These are phyloP conservation scores for Chlorella sp. DNA, from an alignment of 139 green algal species.

Conservation along the genomic window DNA sequence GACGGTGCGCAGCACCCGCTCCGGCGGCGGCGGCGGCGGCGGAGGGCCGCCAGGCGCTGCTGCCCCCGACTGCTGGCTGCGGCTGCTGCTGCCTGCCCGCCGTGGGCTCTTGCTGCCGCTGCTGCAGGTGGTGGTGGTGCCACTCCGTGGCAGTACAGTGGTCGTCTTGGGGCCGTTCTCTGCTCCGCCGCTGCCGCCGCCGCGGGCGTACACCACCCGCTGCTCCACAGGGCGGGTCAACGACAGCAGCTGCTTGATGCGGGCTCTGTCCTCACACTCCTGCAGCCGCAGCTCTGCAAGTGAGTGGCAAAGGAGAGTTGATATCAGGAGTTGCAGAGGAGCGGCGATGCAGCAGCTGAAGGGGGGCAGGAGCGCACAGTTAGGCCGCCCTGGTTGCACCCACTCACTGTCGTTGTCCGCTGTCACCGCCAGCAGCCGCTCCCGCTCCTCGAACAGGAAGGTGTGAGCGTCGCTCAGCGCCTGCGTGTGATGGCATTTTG, in stretches of 20 bases:
- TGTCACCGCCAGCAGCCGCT: conserved; percentile 82
- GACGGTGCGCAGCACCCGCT: conserved; percentile 69
- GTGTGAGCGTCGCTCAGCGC: conserved; percentile 85
- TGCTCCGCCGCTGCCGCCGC: neutral
- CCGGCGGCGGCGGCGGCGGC: neutral
- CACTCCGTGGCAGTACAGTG: neutral
- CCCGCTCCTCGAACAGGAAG: conserved; percentile 88
- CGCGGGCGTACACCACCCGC: neutral
- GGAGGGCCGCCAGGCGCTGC: too few species aligned
- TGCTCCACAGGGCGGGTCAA: conserved; percentile 61
- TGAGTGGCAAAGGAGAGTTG: too few species aligned
- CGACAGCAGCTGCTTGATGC: conserved; percentile 84
- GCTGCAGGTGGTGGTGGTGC: neutral
- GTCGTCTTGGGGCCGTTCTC: conserved; percentile 4
- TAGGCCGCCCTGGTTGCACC: too few species aligned
- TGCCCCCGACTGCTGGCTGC: neutral
- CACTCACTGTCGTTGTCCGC: conserved; percentile 76
- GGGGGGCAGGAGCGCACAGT: too few species aligned
- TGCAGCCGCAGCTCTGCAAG: conserved; percentile 71
- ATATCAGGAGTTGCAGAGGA: too few species aligned
- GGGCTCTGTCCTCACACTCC: conserved; percentile 78
- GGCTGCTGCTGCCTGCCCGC: neutral
- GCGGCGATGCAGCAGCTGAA: too few species aligned
- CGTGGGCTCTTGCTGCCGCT: neutral
- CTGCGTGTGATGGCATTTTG: conserved; percentile 46